Evolutionary conservation across 805 yeast genomes (phyloP).

Genomic region (Nakazawaea holstii): DNA sequence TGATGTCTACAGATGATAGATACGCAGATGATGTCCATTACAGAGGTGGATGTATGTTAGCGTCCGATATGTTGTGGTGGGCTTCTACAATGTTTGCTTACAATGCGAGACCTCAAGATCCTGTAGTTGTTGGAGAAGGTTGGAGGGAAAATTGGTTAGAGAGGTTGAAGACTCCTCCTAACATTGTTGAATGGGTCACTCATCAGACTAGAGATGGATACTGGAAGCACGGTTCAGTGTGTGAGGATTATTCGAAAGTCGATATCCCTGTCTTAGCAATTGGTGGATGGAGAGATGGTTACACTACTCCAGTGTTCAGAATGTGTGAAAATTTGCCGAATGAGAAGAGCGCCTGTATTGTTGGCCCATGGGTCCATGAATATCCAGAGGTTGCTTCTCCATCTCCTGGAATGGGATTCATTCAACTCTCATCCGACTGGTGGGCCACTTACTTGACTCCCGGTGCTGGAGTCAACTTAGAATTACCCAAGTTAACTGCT

Average conservation of each 20-base stretch:
- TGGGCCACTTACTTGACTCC: slow-evolving; percentile 32
- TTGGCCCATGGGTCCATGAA: slow-evolving; percentile 48
- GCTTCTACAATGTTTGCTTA: slow-evolving; percentile 41
- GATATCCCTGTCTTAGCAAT: slow-evolving; percentile 37
- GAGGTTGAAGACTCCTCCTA: slow-evolving; percentile 33
- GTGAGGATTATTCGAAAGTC: slow-evolving; percentile 33
- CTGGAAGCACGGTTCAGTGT: slow-evolving; percentile 43
- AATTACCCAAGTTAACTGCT: slow-evolving; percentile 31
- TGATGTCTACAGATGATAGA: slow-evolving; percentile 43
- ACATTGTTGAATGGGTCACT: slow-evolving; percentile 34
- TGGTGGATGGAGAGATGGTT: slow-evolving; percentile 46
- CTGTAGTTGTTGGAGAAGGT: slow-evolving; percentile 28
- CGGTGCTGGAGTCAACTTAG: slow-evolving; percentile 18
- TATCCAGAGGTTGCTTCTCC: slow-evolving; percentile 44
- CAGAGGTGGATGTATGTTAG: slow-evolving; percentile 39
- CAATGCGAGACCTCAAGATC: slow-evolving; percentile 42
- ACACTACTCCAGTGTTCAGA: slow-evolving; percentile 38
- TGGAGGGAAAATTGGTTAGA: slow-evolving; percentile 38
- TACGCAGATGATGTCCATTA: slow-evolving; percentile 45
- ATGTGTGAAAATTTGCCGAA: slow-evolving; percentile 36
- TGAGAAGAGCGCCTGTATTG: slow-evolving; percentile 29
- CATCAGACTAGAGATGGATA: slow-evolving; percentile 40
- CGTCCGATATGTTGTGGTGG: slow-evolving; percentile 46
- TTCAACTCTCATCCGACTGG: slow-evolving; percentile 36
- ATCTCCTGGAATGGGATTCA: slow-evolving; percentile 37